A percentile compares a stretch with the other conserved stretches of the same genome.
Evolutionary conservation across 2,329 filamentous ascomycete genomes (phyloP).

Genomic region (Neofusicoccum sp.): DNA sequence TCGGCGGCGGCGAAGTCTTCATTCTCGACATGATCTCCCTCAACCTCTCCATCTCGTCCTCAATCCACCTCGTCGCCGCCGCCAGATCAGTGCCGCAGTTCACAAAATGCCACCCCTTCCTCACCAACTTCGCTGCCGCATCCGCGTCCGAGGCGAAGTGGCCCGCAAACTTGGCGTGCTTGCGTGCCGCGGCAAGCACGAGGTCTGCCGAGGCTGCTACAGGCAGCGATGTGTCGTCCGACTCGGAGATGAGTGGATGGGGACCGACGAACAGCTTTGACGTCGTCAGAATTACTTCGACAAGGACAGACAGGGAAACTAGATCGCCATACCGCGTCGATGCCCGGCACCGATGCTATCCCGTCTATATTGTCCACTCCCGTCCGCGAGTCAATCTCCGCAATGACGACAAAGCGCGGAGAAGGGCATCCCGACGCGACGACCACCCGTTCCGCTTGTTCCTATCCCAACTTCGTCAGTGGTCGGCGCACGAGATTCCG

Average conservation of each 20-base stretch:
- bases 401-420: constrained; percentile 13
- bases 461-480: no score
- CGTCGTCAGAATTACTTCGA: background rate
- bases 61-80: background rate
- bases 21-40: background rate
- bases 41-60: constrained; percentile 2
- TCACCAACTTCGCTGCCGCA: background rate
- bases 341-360: background rate
- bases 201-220: background rate
- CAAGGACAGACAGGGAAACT: background rate
- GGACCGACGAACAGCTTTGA: constrained; percentile 5
- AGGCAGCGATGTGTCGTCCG: background rate
- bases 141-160: background rate
- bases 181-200: background rate
- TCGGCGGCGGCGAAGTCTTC: background rate
- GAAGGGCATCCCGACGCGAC: constrained; percentile 8
- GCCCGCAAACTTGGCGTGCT: constrained; percentile 8
- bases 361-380: background rate
- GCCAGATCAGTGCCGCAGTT: background rate
- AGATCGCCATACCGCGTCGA: background rate
- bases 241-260: background rate
- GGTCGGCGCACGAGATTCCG: no score
- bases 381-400: background rate
- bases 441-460: background rate
- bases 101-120: constrained; percentile 6